Percentiles rank a stretch among this genome's conserved stretches.
Conservation (phyloP, 306 rosid species). For the Myrica gale region DNA sequence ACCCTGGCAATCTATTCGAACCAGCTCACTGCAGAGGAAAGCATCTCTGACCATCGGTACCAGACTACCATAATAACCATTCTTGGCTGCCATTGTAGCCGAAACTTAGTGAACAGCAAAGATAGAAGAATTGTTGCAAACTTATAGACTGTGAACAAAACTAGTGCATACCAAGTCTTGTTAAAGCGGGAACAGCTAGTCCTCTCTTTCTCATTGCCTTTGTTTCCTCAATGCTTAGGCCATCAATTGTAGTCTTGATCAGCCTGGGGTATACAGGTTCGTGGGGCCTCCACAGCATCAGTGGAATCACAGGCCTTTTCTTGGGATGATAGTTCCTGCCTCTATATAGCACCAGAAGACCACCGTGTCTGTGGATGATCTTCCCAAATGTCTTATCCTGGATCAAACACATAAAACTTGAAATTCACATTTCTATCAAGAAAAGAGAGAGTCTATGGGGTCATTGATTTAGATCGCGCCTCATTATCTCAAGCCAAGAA, state of each 20-base stretch:
- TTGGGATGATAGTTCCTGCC: conserved; percentile 77
- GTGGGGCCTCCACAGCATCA: conserved; percentile 94
- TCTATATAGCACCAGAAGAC: conserved; percentile 73
- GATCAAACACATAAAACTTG: conserved; percentile 32
- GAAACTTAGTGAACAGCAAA: conserved; percentile 21
- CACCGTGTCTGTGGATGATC: conserved; percentile 71
- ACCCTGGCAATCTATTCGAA: conserved; percentile 82
- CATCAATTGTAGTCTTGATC: conserved; percentile 82
- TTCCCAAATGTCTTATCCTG: conserved; percentile 93
- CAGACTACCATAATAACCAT: conserved; percentile 77
- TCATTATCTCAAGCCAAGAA: neutral
- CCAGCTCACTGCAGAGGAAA: conserved; percentile 61
- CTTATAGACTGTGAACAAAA: neutral
- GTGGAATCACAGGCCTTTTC: conserved; percentile 74
- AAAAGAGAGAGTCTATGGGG: neutral
- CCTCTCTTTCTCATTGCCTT: conserved; percentile 91
- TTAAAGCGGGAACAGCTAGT: conserved; percentile 69
- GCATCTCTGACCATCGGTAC: conserved; percentile 95
- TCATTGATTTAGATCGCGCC: neutral
- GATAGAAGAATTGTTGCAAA: conserved; percentile 4
- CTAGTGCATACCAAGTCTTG: conserved; percentile 62
- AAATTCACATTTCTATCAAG: conserved; percentile 14
- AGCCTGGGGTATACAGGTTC: conserved; percentile 88
- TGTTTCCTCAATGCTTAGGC: conserved; percentile 77
- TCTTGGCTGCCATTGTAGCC: conserved; percentile 63